Evolutionary conservation across 176 grass and related monocot species (phyloP).

Genomic region (Triticum urartu): DNA sequence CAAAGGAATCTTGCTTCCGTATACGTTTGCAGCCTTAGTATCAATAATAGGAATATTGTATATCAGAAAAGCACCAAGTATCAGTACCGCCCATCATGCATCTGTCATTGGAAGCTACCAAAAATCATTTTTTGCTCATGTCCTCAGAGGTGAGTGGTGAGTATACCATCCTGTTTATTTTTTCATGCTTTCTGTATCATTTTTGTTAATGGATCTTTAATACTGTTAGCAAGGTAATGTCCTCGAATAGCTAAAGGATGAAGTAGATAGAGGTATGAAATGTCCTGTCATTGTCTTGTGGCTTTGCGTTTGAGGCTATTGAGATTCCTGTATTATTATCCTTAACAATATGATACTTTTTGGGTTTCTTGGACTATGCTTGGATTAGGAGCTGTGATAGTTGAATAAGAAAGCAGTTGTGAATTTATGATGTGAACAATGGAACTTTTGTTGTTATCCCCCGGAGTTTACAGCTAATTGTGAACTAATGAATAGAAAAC

Average conservation of each 20-base stretch:
- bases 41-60: conserved; percentile 66
- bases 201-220: background rate
- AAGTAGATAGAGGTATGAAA: background rate
- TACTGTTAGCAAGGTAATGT: background rate
- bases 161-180: conserved; percentile 30
- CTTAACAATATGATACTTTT: background rate
- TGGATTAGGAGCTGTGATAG: background rate
- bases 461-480: background rate
- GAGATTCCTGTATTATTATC: background rate
- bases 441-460: background rate
- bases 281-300: background rate
- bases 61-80: conserved; percentile 72
- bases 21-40: conserved; percentile 57
- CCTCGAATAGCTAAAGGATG: background rate
- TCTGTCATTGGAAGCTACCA: conserved; percentile 73
- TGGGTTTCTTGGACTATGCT: background rate
- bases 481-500: background rate
- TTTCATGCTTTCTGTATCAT: background rate
- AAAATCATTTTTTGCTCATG: conserved; percentile 93
- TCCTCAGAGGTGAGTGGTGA: conserved; percentile 86
- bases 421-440: conserved; percentile 15
- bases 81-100: conserved; percentile 49
- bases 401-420: background rate
- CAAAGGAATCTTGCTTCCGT: conserved; percentile 50
- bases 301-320: background rate